Evolutionary conservation across 352 stramenopile species (phyloP).

Genomic region (Globisporangium nunn): DNA sequence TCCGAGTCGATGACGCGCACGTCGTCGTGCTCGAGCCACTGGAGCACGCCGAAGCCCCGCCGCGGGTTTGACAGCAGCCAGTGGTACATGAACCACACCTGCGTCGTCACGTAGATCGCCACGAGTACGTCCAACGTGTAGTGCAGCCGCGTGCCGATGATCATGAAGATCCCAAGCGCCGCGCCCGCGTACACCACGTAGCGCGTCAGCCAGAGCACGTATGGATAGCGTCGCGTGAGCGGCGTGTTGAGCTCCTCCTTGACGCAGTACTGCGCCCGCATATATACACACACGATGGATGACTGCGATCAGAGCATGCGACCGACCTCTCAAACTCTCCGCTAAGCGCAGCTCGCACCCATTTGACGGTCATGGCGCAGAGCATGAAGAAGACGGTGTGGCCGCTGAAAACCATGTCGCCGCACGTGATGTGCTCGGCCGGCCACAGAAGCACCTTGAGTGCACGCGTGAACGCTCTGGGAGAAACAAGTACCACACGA

Average conservation of each 20-base stretch:
- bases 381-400: constrained; percentile 84
- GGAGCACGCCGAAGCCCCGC: constrained; percentile 50
- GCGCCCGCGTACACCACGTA: constrained; percentile 70
- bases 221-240: constrained; percentile 70
- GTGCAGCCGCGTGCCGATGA: constrained; percentile 79
- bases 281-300: neutral
- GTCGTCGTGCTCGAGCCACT: constrained; percentile 76
- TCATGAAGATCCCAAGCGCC: constrained; percentile 69
- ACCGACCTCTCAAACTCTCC: no score
- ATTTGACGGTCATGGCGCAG: constrained; percentile 73
- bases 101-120: constrained; percentile 78
- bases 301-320: neutral
- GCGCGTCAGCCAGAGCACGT: constrained; percentile 71
- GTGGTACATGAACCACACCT: constrained; percentile 84
- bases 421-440: constrained; percentile 84
- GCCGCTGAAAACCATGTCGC: constrained; percentile 87
- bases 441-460: constrained; percentile 79
- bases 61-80: constrained; percentile 32
- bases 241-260: constrained; percentile 78
- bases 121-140: constrained; percentile 87
- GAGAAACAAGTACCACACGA: constrained; percentile 1
- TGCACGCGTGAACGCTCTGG: constrained; percentile 65
- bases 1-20: constrained; percentile 72
- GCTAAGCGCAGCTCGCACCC: constrained; percentile 21
- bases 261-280: constrained; percentile 32